A percentile compares a stretch with the other conserved stretches of the same genome.
Conservation (phyloP, 805 yeast genomes). For the Millerozyma acaciae region DNA sequence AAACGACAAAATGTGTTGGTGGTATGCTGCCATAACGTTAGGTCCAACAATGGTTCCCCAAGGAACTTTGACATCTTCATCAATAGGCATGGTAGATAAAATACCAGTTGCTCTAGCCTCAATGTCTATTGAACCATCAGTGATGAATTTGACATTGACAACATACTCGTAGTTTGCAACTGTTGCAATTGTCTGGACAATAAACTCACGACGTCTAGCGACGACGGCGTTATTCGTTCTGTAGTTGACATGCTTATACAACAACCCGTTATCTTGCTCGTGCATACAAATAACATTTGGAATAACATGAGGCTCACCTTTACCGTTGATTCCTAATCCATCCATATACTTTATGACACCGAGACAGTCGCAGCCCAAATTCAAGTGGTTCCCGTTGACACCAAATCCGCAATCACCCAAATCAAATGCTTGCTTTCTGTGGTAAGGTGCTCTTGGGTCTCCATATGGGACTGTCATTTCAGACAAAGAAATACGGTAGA, state of each 20-base stretch:
- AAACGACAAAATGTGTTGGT: conserved; percentile 75
- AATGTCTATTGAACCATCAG: conserved; percentile 72
- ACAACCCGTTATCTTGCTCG: conserved; percentile 72
- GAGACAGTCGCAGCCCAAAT: conserved; percentile 77
- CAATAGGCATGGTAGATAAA: conserved; percentile 79
- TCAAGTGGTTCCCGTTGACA: conserved; percentile 61
- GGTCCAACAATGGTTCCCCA: conserved; percentile 78
- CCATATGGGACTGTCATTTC: conserved; percentile 91
- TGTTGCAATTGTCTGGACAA: conserved; percentile 77
- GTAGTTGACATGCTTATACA: conserved; percentile 77
- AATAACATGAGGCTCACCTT: conserved; percentile 59
- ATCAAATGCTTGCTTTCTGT: conserved; percentile 84
- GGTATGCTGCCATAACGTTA: conserved; percentile 78
- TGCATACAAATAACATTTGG: conserved; percentile 78
- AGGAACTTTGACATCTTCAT: conserved; percentile 60
- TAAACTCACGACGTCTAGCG: conserved; percentile 74
- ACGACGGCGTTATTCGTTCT: conserved; percentile 68
- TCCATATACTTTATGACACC: conserved; percentile 76
- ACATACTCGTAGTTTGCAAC: conserved; percentile 83
- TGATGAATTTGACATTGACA: conserved; percentile 66
- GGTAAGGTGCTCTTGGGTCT: conserved; percentile 75
- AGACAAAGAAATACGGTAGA: conserved; percentile 68
- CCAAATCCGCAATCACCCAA: conserved; percentile 86
- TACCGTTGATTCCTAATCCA: conserved; percentile 49
- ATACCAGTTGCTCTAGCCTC: conserved; percentile 87